phyloP scores from a whole-genome alignment of 192 early-diverging fungal genomes.

The Gaertneriomyces semiglobifer region DNA sequence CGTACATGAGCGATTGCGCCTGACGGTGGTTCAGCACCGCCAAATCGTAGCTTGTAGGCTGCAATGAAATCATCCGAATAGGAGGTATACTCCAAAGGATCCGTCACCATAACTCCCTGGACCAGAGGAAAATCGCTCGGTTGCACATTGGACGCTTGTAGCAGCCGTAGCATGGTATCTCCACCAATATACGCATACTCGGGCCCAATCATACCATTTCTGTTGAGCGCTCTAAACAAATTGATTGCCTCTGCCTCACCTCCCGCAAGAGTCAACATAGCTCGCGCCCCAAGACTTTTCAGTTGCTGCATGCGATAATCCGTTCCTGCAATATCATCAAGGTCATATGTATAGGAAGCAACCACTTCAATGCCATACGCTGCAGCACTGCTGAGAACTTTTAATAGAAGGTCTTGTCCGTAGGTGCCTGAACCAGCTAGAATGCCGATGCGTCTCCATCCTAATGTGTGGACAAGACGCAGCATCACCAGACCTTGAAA shows the following conservation, averaged over 20 bases:
- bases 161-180: slow-evolving; percentile 6
- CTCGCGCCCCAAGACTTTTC: slow-evolving; percentile 17
- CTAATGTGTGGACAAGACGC: slow-evolving; percentile 12
- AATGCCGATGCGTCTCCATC: slow-evolving; percentile 26
- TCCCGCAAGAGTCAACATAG: slow-evolving; percentile 3
- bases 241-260: slow-evolving; percentile 8
- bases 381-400: neutral
- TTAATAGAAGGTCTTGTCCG: slow-evolving; percentile 14
- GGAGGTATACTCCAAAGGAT: slow-evolving; percentile 12
- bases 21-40: neutral
- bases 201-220: slow-evolving; percentile 16
- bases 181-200: slow-evolving; percentile 27
- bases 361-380: neutral
- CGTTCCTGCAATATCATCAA: neutral
- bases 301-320: slow-evolving; percentile 5
- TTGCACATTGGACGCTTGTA: neutral
- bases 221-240: slow-evolving; percentile 7
- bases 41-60: neutral
- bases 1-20: slow-evolving; percentile 14
- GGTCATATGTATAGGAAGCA: slow-evolving; percentile 2
- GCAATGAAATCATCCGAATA: slow-evolving; percentile 1
- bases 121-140: neutral
- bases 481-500: slow-evolving; percentile 33
- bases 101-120: slow-evolving; percentile 18
- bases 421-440: slow-evolving; percentile 1